Conservation (phyloP, 2,329 filamentous ascomycete species). For the Ambrosiella cleistominuta region DNA sequence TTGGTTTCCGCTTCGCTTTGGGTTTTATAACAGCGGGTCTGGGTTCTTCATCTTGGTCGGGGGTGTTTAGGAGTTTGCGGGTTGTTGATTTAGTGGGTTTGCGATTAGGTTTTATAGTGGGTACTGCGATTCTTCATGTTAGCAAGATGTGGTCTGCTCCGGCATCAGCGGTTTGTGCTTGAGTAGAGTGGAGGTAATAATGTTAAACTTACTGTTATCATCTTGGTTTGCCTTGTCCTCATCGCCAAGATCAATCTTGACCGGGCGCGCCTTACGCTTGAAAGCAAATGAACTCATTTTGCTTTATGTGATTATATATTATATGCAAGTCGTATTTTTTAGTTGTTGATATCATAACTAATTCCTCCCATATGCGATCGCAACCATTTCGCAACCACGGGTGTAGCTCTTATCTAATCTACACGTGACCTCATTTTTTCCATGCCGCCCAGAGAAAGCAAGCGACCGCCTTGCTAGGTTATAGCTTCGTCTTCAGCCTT, state of each 20-base stretch:
- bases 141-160: slow-evolving; percentile 4
- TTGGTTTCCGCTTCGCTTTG: slow-evolving; percentile 51
- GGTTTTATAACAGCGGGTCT: slow-evolving; percentile 19
- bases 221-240: slow-evolving; percentile 21
- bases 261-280: slow-evolving; percentile 58
- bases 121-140: slow-evolving; percentile 4
- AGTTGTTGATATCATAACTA: neutral
- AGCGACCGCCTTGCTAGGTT: neutral
- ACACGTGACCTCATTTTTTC: slow-evolving; percentile 25
- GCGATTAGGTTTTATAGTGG: slow-evolving; percentile 24
- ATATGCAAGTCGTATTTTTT: neutral
- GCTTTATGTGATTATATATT: neutral
- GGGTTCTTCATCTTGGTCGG: slow-evolving; percentile 23
- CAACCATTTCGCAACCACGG: neutral
- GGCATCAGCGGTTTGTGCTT: neutral
- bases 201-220: neutral
- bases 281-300: slow-evolving; percentile 37
- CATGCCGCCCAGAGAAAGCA: neutral
- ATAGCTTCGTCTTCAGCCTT: slow-evolving; percentile 5
- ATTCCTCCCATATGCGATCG: neutral
- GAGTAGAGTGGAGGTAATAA: too few relatives aligned
- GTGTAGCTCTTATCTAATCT: slow-evolving; percentile 26
- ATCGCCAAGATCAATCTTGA: slow-evolving; percentile 52
- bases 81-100: slow-evolving; percentile 37
- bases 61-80: slow-evolving; percentile 31